Base-by-base conservation (phyloP, 805 yeast species). In the Yarrowia osloensis region DNA sequence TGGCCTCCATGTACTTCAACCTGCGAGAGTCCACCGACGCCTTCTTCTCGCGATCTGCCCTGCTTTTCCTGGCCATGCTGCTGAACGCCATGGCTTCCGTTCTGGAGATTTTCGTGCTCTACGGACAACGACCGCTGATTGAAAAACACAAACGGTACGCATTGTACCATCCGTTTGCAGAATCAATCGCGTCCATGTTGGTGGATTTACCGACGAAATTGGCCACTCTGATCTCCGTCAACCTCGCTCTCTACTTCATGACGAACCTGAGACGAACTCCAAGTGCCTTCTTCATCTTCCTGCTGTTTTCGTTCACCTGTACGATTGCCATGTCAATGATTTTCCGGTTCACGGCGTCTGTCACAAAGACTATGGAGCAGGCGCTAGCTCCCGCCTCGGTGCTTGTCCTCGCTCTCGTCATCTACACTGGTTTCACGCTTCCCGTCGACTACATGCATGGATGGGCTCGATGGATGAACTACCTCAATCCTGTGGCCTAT, bases 151-250 rank as follows among this genome's bases (percentile, higher is more conserved):
- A 82, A 69, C 81, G 81, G 28, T 86, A 81, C 70, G 86, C 87
- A 0, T 73, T 86, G 37, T 86, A 86, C 70, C 86, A 82, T 69
- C 88, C 89, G 13, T 78, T 85, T 66, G 88, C 90, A 6, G 88
- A 87, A 71, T 88, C 90, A 0, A 72, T 87, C 50, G 87, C 89
- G 0, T 83, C 87, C 2, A 80, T 87, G 68, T 69, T 86, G n/a
- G 80, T 88, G 11, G 88, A 86, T 71, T 69, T 86, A 37, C 89
- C 89, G 5, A 73, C 80, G 57, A 85, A 85, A 72, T 47, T 84
- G 21, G 42, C 78, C 13, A 76, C 80, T 19, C 76, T 82, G 31
- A 69, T 84, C 42, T 74, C 77, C 3, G 86, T 86, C 78, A 81
- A 82, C 71, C 71, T 86, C 57, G 73, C 81, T 15, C 77, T 78